A percentile compares a stretch with the other conserved stretches of the same genome.
These are phyloP conservation scores for Cryptococcus deneoformans DNA, from an alignment of 1,284 basidiomycete genomes.

Conservation along the genomic window DNA sequence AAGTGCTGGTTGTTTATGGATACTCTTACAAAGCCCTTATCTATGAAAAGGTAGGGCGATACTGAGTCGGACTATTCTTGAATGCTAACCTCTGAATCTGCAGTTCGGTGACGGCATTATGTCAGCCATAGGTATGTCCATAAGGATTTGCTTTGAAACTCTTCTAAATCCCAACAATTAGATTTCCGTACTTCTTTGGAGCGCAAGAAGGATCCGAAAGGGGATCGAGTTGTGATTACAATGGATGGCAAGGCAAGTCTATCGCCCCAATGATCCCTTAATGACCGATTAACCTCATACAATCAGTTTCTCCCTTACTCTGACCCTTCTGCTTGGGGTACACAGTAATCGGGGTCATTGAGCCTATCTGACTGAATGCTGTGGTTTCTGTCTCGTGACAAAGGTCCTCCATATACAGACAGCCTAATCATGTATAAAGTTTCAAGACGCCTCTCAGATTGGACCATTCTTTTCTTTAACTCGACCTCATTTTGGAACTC, in stretches of 20 bases:
- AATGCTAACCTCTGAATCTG: background rate
- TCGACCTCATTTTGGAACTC: too few species aligned
- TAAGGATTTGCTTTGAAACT: background rate
- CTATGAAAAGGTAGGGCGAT: constrained; percentile 66
- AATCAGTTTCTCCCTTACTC: constrained; percentile 31
- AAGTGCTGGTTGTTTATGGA: constrained; percentile 80
- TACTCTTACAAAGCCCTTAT: constrained; percentile 63
- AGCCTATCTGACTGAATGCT: too few species aligned
- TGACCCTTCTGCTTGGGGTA: constrained; percentile 20
- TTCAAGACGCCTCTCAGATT: too few species aligned
- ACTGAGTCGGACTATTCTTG: background rate
- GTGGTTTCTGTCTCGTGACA: too few species aligned
- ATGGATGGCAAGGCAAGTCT: constrained; percentile 64
- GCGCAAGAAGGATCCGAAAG: constrained; percentile 73
- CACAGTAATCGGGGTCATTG: too few species aligned
- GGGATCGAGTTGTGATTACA: constrained; percentile 75
- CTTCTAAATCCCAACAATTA: background rate
- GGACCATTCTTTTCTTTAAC: too few species aligned
- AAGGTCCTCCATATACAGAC: too few species aligned
- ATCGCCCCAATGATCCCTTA: background rate
- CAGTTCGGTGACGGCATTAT: constrained; percentile 89
- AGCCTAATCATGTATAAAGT: too few species aligned
- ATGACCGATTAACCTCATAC: background rate
- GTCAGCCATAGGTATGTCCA: constrained; percentile 66
- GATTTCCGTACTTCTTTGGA: constrained; percentile 65